Conservation (phyloP, 352 stramenopile genomes). For the Pythium aristosporum region DNA sequence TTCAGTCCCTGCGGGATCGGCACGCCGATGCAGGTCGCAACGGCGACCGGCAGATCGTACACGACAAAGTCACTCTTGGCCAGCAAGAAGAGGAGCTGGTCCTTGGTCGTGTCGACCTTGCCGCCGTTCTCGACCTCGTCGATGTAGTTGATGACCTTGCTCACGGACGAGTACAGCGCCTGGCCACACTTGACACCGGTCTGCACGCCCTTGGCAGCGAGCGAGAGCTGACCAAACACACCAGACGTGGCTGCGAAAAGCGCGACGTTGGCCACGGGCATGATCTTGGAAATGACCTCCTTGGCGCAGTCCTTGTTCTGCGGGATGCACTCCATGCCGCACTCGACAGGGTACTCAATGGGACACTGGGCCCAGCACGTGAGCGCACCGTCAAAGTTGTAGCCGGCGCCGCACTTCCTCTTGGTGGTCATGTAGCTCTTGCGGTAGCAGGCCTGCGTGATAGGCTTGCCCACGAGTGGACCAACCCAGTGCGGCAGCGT, state of each 20-base stretch:
- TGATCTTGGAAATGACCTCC: conserved; percentile 51
- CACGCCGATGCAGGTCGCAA: conserved; percentile 39
- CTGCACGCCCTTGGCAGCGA: conserved; percentile 43
- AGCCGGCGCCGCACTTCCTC: conserved; percentile 39
- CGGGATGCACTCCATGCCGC: conserved; percentile 63
- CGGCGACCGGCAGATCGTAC: conserved; percentile 44
- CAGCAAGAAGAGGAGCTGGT: conserved; percentile 40
- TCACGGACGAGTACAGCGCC: conserved; percentile 43
- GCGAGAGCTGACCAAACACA: conserved; percentile 50
- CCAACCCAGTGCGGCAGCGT: conserved; percentile 39
- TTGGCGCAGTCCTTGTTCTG: conserved; percentile 63
- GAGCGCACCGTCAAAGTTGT: conserved; percentile 45
- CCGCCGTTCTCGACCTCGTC: conserved; percentile 16
- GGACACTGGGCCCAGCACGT: conserved; percentile 73
- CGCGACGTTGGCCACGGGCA: conserved; percentile 41
- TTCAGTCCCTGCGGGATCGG: conserved; percentile 27
- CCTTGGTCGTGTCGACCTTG: conserved; percentile 23
- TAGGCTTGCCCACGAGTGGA: conserved; percentile 21
- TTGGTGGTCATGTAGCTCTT: conserved; percentile 34
- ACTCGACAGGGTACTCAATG: conserved; percentile 71
- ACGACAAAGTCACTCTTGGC: conserved; percentile 46
- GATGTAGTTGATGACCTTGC: conserved; percentile 34
- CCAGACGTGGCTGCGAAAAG: conserved; percentile 44
- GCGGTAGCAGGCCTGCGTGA: conserved; percentile 48
- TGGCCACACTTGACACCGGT: conserved; percentile 44